A percentile compares a stretch with the other conserved stretches of the same genome.
These are phyloP conservation scores for Apium graveolens DNA, from an alignment of 129 eudicot genomes.

Conservation along the genomic window DNA sequence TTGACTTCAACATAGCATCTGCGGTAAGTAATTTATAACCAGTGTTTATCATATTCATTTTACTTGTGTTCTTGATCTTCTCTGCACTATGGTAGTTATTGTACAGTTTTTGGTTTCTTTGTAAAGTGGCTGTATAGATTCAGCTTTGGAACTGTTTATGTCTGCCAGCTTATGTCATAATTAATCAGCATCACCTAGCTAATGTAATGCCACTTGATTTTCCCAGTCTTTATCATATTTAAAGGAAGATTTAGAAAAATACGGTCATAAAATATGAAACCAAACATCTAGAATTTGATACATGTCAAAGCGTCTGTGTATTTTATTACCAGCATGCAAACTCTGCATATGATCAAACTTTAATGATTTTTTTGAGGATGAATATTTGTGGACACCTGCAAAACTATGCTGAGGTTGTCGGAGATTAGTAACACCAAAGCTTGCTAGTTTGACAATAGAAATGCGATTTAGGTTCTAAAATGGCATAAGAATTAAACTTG, in stretches of 20 bases:
- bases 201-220: not conserved
- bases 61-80: constrained; percentile 3
- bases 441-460: too few species aligned
- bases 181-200: not conserved
- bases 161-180: not conserved
- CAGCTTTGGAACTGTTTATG: not conserved
- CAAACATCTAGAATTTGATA: not conserved
- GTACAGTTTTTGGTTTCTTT: not conserved
- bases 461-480: too few species aligned
- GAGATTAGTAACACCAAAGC: not conserved
- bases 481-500: not conserved
- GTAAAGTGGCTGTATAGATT: not conserved
- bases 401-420: too few species aligned
- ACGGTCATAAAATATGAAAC: not conserved
- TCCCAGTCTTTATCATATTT: not conserved
- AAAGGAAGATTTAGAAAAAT: not conserved
- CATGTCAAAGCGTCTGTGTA: not conserved
- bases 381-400: not conserved
- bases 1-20: constrained; percentile 41
- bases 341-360: not conserved
- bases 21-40: constrained; percentile 37
- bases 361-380: not conserved
- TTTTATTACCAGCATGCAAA: not conserved
- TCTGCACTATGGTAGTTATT: not conserved
- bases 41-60: not conserved